Conservation (phyloP, 768 basidiomycete genomes). For the Coprinopsis cinerea region DNA sequence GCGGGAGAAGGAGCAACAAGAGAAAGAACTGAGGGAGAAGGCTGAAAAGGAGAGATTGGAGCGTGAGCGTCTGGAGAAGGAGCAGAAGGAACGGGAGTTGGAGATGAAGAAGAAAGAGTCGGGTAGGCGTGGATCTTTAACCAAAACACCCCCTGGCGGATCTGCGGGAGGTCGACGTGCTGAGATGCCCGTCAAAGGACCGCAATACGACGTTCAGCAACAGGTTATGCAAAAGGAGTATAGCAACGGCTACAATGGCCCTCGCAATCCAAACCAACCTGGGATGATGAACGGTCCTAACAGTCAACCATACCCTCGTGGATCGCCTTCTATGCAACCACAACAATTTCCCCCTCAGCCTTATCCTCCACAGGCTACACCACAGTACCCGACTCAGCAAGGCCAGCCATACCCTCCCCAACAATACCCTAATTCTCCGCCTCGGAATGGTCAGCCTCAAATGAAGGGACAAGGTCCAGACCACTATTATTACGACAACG, state of each 20-base stretch:
- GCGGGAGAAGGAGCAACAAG: constrained; percentile 34
- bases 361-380: background rate
- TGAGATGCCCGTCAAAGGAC: constrained; percentile 82
- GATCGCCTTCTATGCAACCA: constrained; percentile 15
- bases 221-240: constrained; percentile 91
- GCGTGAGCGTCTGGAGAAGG: constrained; percentile 35
- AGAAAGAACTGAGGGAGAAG: constrained; percentile 37
- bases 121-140: constrained; percentile 54
- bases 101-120: constrained; percentile 53
- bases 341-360: background rate
- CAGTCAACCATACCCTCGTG: constrained; percentile 27
- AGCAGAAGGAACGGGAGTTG: constrained; percentile 43
- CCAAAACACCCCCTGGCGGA: constrained; percentile 51
- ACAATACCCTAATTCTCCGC: constrained; percentile 13
- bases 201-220: constrained; percentile 93
- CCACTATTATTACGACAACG: constrained; percentile 31
- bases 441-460: constrained; percentile 23
- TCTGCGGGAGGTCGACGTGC: constrained; percentile 56
- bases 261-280: constrained; percentile 21
- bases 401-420: constrained; percentile 7
- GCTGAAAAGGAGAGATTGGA: constrained; percentile 37
- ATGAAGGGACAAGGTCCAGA: constrained; percentile 24
- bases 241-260: constrained; percentile 35
- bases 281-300: constrained; percentile 25
- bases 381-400: background rate